Evolutionary conservation across 73 alveolate genomes (phyloP).

Genomic region (Effrenium voratum): DNA sequence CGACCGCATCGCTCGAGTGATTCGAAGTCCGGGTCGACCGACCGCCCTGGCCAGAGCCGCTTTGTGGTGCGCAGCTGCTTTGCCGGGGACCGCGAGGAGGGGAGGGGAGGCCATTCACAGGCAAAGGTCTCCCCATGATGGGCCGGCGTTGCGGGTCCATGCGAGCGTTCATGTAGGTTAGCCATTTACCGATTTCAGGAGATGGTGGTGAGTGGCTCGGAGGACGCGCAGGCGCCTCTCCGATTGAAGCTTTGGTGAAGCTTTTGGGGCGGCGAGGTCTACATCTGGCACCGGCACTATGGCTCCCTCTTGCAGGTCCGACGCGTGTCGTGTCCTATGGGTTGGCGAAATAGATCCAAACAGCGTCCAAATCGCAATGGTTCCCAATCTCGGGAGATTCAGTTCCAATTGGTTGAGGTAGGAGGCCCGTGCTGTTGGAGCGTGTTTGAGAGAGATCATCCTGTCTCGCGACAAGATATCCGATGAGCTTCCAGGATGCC

Average conservation of each 20-base stretch:
- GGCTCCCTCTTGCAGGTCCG: constrained; percentile 70
- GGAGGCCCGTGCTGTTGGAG: not conserved
- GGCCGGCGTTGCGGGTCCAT: no score
- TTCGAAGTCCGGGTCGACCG: not conserved
- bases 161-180: no score
- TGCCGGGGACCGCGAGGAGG: constrained; percentile 68
- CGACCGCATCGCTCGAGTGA: no score
- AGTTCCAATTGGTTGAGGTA: not conserved
- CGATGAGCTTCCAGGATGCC: not conserved
- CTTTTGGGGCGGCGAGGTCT: constrained; percentile 55
- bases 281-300: constrained; percentile 90
- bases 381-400: not conserved
- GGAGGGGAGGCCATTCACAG: no score
- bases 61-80: constrained; percentile 91
- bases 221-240: constrained; percentile 75
- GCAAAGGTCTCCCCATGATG: no score
- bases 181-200: no score
- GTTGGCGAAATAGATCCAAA: not conserved
- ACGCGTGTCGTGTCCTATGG: no score
- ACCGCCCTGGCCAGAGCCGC: constrained; percentile 64
- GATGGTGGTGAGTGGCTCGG: constrained; percentile 84
- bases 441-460: not conserved
- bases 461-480: not conserved
- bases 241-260: no score
- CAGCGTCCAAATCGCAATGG: not conserved